These are phyloP conservation scores for Ampelocalamus luodianensis DNA, from an alignment of 176 grass and related monocot species.

Conservation along the genomic window DNA sequence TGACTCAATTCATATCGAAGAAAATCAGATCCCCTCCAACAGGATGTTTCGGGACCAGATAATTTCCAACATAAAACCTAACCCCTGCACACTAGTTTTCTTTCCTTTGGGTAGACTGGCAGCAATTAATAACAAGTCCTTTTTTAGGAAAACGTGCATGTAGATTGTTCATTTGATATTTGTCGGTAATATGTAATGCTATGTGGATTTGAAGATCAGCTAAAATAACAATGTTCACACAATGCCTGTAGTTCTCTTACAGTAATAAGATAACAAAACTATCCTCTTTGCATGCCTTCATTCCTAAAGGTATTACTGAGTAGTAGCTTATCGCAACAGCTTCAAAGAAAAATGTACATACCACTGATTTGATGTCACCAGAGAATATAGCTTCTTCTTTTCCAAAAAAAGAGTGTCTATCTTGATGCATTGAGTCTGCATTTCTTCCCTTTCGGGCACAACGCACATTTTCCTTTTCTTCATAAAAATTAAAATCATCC, in stretches of 20 bases:
- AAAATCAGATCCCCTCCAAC: too few relatives aligned
- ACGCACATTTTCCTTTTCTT: slow-evolving; percentile 49
- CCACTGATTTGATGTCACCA: slow-evolving; percentile 49
- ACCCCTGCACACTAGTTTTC: background rate
- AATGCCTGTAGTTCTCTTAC: slow-evolving; percentile 18
- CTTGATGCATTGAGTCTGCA: slow-evolving; percentile 35
- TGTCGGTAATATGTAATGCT: too few relatives aligned
- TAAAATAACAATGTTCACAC: background rate
- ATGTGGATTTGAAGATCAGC: slow-evolving; percentile 8
- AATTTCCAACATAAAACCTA: background rate
- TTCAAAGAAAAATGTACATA: slow-evolving; percentile 33
- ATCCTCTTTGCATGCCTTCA: background rate
- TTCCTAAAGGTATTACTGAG: background rate
- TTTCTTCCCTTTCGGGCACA: slow-evolving; percentile 35
- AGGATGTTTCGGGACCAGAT: too few relatives aligned
- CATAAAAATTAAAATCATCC: slow-evolving; percentile 77
- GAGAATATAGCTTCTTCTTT: slow-evolving; percentile 25
- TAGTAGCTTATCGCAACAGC: background rate
- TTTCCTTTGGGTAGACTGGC: background rate
- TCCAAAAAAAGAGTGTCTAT: slow-evolving; percentile 23
- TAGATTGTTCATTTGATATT: too few relatives aligned
- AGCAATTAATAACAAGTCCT: background rate
- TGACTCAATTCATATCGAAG: background rate
- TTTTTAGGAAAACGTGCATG: background rate
- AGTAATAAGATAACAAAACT: slow-evolving; percentile 1